Evolutionary conservation across 495 filamentous ascomycete species (phyloP).

Genomic region (Aspergillus sclerotiicarbonarius): DNA sequence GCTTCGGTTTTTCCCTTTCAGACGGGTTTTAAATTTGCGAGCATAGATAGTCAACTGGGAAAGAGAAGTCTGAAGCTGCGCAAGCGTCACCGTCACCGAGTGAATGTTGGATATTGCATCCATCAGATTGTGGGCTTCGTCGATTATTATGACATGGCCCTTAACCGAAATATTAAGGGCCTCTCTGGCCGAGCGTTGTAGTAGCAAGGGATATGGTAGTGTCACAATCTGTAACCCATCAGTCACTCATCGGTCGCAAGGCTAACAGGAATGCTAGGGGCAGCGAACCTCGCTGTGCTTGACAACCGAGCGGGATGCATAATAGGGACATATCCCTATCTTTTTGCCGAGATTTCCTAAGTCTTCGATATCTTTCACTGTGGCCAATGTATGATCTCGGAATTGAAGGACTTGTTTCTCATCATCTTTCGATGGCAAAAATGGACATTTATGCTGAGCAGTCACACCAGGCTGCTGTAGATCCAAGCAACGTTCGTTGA

Average conservation of each 20-base stretch:
- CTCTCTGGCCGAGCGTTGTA: conserved; percentile 87
- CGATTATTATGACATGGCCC: conserved; percentile 85
- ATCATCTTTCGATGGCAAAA: conserved; percentile 74
- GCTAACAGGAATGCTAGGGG: neutral
- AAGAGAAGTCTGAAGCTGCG: conserved; percentile 68
- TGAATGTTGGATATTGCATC: conserved; percentile 88
- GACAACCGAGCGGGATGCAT: conserved; percentile 81
- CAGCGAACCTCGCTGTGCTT: conserved; percentile 68
- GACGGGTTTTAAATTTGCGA: conserved; percentile 78
- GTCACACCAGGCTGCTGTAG: conserved; percentile 73
- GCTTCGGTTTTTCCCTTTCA: conserved; percentile 89
- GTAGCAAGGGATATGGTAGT: conserved; percentile 84
- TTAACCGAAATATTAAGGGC: conserved; percentile 83
- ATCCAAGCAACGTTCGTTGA: conserved; percentile 94
- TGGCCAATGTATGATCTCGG: conserved; percentile 82
- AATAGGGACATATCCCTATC: conserved; percentile 89
- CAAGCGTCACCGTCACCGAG: conserved; percentile 70
- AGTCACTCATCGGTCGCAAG: conserved; percentile 18
- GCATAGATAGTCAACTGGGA: conserved; percentile 78
- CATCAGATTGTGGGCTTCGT: conserved; percentile 98
- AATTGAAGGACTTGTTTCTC: conserved; percentile 72
- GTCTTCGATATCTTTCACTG: conserved; percentile 91
- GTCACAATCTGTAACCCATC: conserved; percentile 72
- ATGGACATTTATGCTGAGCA: conserved; percentile 69
- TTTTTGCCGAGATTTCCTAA: conserved; percentile 73